phyloP scores from a whole-genome alignment of 2,329 filamentous ascomycete species.

The Verticillium klebahnii region DNA sequence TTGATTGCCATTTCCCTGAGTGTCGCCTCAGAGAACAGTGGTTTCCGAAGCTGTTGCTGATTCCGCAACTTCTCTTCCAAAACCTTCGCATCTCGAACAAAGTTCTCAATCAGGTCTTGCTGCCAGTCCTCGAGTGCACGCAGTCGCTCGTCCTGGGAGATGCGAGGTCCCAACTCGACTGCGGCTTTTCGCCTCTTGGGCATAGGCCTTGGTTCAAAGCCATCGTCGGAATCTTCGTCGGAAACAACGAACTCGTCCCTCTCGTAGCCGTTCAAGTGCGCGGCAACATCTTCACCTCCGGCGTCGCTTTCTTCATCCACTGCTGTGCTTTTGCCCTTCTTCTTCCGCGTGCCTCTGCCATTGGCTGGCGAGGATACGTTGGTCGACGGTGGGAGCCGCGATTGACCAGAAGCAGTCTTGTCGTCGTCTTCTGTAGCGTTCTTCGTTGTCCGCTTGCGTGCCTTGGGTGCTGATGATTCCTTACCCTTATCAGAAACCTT shows the following conservation, averaged over 20 bases:
- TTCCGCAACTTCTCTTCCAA: conserved; percentile 59
- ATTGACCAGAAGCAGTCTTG: conserved; percentile 15
- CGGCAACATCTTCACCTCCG: conserved; percentile 34
- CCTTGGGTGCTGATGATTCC: conserved; percentile 20
- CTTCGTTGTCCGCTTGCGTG: conserved; percentile 30
- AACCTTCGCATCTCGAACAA: conserved; percentile 57
- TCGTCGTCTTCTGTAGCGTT: conserved; percentile 24
- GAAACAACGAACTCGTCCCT: conserved; percentile 45
- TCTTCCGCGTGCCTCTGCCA: conserved; percentile 14
- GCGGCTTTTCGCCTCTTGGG: conserved; percentile 15
- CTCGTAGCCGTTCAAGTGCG: conserved; percentile 40
- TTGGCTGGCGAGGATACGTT: conserved; percentile 50
- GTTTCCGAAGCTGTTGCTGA: conserved; percentile 48
- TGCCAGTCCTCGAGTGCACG: conserved; percentile 55
- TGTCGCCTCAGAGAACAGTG: conserved; percentile 64
- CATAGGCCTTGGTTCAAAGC: conserved; percentile 39
- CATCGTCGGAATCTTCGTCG: conserved; percentile 35
- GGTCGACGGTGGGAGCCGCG: conserved; percentile 31
- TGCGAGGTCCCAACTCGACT: conserved; percentile 48
- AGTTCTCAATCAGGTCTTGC: conserved; percentile 57
- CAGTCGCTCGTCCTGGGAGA: conserved; percentile 51
- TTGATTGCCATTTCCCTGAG: conserved; percentile 69
- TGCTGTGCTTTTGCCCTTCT: conserved; percentile 23
- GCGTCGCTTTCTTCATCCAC: conserved; percentile 20
- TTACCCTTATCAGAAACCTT: conserved; percentile 28